Evolutionary conservation across 2,329 filamentous ascomycete genomes (phyloP).

Genomic region (Ramichloridium luteum): DNA sequence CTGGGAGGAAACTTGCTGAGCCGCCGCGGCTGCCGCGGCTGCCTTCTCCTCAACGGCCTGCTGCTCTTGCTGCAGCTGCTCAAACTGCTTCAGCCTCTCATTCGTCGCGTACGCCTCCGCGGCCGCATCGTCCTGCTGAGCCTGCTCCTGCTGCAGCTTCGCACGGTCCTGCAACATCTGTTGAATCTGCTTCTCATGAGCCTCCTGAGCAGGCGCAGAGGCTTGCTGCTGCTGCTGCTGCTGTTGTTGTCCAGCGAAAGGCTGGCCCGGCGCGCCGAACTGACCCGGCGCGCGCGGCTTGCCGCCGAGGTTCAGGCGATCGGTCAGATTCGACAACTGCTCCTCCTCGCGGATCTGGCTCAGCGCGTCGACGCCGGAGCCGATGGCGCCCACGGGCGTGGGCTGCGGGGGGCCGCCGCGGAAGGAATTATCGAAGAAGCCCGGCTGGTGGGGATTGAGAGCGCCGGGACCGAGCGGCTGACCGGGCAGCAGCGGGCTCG

Average conservation of each 20-base stretch:
- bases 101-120: constrained; percentile 33
- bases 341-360: constrained; percentile 55
- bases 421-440: constrained; percentile 57
- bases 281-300: constrained; percentile 36
- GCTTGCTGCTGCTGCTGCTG: constrained; percentile 26
- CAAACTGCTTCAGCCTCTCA: constrained; percentile 72
- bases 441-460: constrained; percentile 36
- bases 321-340: constrained; percentile 45
- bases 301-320: constrained; percentile 50
- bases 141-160: constrained; percentile 49
- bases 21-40: constrained; percentile 24
- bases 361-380: constrained; percentile 32
- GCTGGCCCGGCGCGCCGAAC: constrained; percentile 34
- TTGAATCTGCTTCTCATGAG: constrained; percentile 45
- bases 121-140: constrained; percentile 28
- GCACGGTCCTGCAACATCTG: constrained; percentile 50
- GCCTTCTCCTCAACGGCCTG: constrained; percentile 21
- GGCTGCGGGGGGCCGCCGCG: constrained; percentile 27
- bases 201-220: constrained; percentile 22
- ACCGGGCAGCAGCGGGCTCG: constrained; percentile 32
- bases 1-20: constrained; percentile 10
- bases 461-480: constrained; percentile 5
- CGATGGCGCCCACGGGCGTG: constrained; percentile 33
- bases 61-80: constrained; percentile 51
- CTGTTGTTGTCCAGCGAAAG: constrained; percentile 35